Percentiles rank a stretch among this genome's conserved stretches.
These are phyloP conservation scores for Melaleuca alternifolia DNA, from an alignment of 345 rosid species.

Conservation along the genomic window DNA sequence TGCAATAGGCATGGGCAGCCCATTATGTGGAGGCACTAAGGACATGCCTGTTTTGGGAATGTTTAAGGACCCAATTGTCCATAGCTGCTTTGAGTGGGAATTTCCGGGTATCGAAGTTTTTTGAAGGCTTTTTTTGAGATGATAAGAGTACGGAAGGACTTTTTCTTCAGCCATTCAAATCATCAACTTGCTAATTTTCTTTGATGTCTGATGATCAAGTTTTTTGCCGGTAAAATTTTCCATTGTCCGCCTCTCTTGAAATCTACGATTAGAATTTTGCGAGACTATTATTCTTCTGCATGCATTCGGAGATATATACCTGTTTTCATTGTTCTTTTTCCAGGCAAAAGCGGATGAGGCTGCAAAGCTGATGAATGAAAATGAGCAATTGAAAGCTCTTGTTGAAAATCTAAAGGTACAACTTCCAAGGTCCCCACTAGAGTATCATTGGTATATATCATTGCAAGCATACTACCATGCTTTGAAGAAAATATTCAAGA, in stretches of 20 bases:
- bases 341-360: slow-evolving; percentile 99
- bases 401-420: slow-evolving; percentile 5
- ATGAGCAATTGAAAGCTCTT: slow-evolving; percentile 74
- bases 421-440: no score
- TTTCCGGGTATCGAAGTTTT: neutral
- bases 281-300: neutral
- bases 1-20: neutral
- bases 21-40: neutral
- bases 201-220: neutral
- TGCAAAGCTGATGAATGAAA: slow-evolving; percentile 87
- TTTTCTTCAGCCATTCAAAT: neutral
- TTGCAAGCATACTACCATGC: no score
- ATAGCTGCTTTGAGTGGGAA: neutral
- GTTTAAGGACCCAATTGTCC: neutral
- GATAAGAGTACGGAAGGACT: neutral
- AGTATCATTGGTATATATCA: neutral
- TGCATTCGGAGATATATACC: neutral
- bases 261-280: neutral
- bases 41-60: neutral
- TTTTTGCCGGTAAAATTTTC: neutral
- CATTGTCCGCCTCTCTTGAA: neutral
- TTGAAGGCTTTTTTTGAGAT: neutral
- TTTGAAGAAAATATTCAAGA: no score
- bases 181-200: neutral
- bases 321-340: neutral